Evolutionary conservation across 805 yeast species (phyloP).

Genomic region (Wickerhamiella australiensis): DNA sequence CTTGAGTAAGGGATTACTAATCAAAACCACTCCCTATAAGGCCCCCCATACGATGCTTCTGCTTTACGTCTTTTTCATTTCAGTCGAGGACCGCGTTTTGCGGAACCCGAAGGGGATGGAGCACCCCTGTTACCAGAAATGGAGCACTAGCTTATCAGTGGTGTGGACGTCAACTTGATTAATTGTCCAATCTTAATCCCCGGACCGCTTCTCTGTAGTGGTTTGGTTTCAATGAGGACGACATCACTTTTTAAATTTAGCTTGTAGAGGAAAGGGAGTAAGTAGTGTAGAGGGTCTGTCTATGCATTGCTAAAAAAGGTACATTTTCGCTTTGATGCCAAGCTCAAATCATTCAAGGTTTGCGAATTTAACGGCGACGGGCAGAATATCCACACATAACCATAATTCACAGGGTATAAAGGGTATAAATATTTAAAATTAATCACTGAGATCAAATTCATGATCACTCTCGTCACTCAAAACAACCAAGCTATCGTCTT

Average conservation of each 20-base stretch:
- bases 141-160: conserved; percentile 8
- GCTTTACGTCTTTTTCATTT: background rate
- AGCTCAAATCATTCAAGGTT: too few species aligned
- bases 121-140: background rate
- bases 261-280: too few species aligned
- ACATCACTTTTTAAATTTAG: too few species aligned
- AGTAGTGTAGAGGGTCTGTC: too few species aligned
- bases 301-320: too few species aligned
- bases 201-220: conserved; percentile 20
- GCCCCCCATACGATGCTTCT: background rate
- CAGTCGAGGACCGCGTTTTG: conserved; percentile 5
- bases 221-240: conserved; percentile 25
- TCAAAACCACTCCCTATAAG: too few species aligned
- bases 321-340: too few species aligned
- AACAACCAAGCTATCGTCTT: conserved; percentile 3
- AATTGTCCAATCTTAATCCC: conserved; percentile 25
- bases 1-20: too few species aligned
- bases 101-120: background rate
- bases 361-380: too few species aligned
- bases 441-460: background rate
- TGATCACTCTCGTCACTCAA: conserved; percentile 1
- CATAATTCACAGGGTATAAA: background rate
- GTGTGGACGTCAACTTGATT: conserved; percentile 11
- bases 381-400: too few species aligned
- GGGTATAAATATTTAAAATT: background rate